Conservation (phyloP, 2,329 filamentous ascomycete genomes). For the Parascedosporium putredinis region DNA sequence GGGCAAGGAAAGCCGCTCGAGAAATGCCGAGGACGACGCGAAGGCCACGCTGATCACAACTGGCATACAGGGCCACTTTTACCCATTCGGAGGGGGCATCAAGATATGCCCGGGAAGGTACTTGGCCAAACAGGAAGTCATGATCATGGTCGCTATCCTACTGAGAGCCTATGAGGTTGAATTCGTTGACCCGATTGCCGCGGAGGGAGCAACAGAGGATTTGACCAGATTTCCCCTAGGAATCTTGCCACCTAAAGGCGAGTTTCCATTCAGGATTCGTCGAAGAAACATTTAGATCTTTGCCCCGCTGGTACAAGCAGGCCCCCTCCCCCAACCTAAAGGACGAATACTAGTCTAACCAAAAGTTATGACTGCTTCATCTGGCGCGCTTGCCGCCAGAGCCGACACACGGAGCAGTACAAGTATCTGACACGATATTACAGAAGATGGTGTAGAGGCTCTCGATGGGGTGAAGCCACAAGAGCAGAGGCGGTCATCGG, state of each 20-base stretch:
- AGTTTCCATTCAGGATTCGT: conserved; percentile 1
- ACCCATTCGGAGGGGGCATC: conserved; percentile 20
- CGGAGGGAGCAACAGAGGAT: neutral
- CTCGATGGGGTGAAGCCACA: too few relatives aligned
- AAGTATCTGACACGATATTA: too few relatives aligned
- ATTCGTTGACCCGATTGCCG: neutral
- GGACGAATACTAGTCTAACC: too few relatives aligned
- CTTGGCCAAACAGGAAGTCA: conserved; percentile 29
- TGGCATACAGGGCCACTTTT: conserved; percentile 9
- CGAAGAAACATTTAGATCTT: neutral
- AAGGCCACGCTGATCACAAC: conserved; percentile 9
- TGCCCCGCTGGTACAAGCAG: too few relatives aligned
- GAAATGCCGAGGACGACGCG: conserved; percentile 7
- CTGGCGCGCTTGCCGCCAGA: too few relatives aligned
- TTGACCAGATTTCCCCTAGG: neutral
- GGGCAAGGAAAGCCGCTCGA: neutral
- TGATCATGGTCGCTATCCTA: conserved; percentile 22
- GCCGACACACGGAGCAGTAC: too few relatives aligned
- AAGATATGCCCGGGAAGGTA: conserved; percentile 27
- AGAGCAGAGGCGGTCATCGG: too few relatives aligned
- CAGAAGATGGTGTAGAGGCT: too few relatives aligned
- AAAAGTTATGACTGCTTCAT: too few relatives aligned
- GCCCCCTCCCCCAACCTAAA: too few relatives aligned
- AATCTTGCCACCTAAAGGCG: neutral
- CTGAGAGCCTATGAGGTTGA: conserved; percentile 1